Percentiles rank a stretch among this genome's conserved stretches.
Conservation (phyloP, 23 red algal species). For the Gracilaria gracilis region DNA sequence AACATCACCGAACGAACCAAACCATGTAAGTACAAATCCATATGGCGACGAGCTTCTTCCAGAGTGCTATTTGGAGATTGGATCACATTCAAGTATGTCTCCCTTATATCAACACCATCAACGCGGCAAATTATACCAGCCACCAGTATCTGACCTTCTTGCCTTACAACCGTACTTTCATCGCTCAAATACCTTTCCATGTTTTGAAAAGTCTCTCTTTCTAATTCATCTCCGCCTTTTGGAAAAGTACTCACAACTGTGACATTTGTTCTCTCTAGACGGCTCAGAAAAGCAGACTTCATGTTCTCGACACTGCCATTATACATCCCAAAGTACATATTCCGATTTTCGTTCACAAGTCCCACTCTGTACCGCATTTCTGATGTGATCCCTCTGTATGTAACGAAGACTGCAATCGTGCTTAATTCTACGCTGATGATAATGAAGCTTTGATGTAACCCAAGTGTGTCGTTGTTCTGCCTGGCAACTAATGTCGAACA, state of each 20-base stretch:
- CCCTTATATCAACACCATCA: too few species aligned
- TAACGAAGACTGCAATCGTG: not conserved
- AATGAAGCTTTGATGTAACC: not conserved
- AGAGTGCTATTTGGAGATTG: too few species aligned
- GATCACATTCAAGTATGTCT: not conserved
- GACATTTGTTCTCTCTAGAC: not conserved
- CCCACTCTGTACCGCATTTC: not conserved
- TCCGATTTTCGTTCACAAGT: not conserved
- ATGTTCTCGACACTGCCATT: not conserved
- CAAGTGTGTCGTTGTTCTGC: too few species aligned
- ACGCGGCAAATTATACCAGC: too few species aligned
- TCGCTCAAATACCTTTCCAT: not conserved
- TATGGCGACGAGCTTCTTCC: not conserved
- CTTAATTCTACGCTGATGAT: not conserved
- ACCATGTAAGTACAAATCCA: not conserved
- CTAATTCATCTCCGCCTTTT: not conserved
- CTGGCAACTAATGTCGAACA: not conserved
- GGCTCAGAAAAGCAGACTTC: not conserved
- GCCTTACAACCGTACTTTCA: too few species aligned
- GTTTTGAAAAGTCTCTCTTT: not conserved
- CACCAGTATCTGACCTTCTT: too few species aligned
- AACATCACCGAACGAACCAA: conserved; percentile 1
- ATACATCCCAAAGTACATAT: not conserved
- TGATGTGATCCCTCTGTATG: not conserved
- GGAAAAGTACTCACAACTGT: not conserved